phyloP scores from a whole-genome alignment of 1,284 basidiomycete species.

The Cryptococcus amylolentus region DNA sequence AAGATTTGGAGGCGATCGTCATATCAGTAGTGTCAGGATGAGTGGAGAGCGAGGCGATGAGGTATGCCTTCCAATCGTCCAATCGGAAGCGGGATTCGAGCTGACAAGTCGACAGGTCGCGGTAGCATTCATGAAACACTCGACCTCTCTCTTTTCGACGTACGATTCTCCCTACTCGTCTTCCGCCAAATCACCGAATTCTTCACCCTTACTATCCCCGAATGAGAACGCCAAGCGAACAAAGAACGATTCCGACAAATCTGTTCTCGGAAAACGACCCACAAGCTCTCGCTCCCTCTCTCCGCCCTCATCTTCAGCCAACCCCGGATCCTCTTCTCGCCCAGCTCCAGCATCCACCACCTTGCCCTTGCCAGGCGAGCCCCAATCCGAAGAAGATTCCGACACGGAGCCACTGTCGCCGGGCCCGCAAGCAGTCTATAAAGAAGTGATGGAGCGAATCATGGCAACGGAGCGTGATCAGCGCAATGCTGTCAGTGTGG shows the following conservation, averaged over 20 bases:
- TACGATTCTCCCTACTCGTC: constrained; percentile 55
- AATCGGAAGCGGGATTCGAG: no score
- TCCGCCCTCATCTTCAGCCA: no score
- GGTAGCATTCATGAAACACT: constrained; percentile 69
- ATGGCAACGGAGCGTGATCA: neutral
- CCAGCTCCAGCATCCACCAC: no score
- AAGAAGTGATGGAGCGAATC: neutral
- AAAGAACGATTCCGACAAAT: no score
- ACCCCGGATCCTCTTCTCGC: no score
- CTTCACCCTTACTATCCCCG: neutral
- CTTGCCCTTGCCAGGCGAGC: no score
- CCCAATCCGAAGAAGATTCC: no score
- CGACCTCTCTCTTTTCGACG: constrained; percentile 75
- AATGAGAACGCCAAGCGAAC: no score
- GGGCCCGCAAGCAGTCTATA: neutral
- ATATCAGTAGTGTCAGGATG: constrained; percentile 77
- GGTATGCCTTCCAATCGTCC: constrained; percentile 50
- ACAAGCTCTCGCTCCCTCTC: no score
- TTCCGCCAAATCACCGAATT: constrained; percentile 8
- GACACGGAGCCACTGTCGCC: no score
- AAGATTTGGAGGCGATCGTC: constrained; percentile 52
- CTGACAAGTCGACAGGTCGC: constrained; percentile 25
- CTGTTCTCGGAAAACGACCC: no score
- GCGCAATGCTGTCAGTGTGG: neutral
- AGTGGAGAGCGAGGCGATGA: constrained; percentile 72